Evolutionary conservation across 805 yeast species (phyloP), one percentile per base, ranked within the genome.

Genomic region (Blastobotrys attinorum): DNA sequence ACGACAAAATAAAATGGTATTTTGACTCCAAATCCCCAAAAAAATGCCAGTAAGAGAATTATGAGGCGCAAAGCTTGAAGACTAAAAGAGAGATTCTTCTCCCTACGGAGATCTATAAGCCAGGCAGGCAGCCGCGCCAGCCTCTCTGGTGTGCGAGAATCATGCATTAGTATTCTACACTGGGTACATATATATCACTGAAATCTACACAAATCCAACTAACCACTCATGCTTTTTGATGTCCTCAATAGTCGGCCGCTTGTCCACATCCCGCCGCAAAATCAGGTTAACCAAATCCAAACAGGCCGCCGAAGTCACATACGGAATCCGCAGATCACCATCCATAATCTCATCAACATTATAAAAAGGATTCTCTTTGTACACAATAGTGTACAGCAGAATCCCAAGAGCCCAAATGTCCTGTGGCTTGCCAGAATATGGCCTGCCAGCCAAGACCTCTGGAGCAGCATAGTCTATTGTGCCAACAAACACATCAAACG

Each of bases 381-480:
- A 92, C 4, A 90, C 72, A 57, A 92, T 75, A 0, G 97, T 92
- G 64, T 89, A 92, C 18, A 92, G 67, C 45, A 92, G 67, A 18
- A 92, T 84, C 2, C 98, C 98, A 58, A 90, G 70, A 0, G 97
- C 96, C 98, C 98, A 92, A 2, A 89, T 81, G 64, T 92, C 98
- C 62, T 92, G 98, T 2, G 95, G 90, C 59, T 77, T 82, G 18
- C 98, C 98, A 41, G 79, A 87, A 57, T 90, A 92, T 18, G 89
- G 82, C 47, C 79, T 80, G 2, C 97, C 98, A 41, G 80, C 73
- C 29, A 92, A 69, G 0, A 92, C 96, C 62, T 92, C 98, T 0
- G 98, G 98, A 0, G 97, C 95, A 1, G 97, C 97, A 62, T 90
- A 92, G 62, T 92, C 97, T 36, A 92, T 80, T 0, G 98, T 92